These are phyloP conservation scores for Yarrowia yakushimensis DNA, from an alignment of 805 yeast genomes.

Conservation along the genomic window DNA sequence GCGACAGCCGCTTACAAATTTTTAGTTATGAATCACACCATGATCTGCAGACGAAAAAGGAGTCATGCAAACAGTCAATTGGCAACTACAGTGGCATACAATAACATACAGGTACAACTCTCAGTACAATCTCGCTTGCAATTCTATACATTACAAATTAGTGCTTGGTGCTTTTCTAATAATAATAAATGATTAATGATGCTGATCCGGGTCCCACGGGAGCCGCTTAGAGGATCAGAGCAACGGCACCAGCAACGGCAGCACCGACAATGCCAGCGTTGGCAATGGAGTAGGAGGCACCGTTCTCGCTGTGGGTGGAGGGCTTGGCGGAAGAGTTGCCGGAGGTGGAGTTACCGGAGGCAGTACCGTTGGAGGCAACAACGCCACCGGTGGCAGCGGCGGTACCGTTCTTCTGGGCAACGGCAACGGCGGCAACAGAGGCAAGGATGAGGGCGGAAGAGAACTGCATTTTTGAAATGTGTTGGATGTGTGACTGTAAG, in stretches of 20 bases:
- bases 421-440: conserved; percentile 34
- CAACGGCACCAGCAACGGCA: conserved; percentile 42
- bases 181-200: conserved; percentile 23
- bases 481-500: neutral
- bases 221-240: conserved; percentile 38
- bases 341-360: conserved; percentile 28
- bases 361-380: conserved; percentile 26
- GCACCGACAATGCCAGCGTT: conserved; percentile 42
- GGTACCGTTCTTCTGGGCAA: conserved; percentile 30
- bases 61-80: too few species aligned
- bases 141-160: conserved; percentile 22
- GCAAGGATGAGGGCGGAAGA: conserved; percentile 33
- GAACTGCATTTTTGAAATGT: conserved; percentile 34
- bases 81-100: neutral
- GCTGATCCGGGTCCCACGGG: neutral
- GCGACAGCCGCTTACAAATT: too few species aligned
- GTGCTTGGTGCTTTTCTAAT: conserved; percentile 24
- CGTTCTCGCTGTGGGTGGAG: conserved; percentile 33
- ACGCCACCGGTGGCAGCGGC: conserved; percentile 28
- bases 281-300: conserved; percentile 36
- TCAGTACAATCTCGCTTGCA: neutral
- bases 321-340: conserved; percentile 33
- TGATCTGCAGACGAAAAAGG: too few species aligned
- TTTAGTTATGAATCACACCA: too few species aligned
- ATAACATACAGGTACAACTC: too few species aligned